Base-by-base conservation (phyloP, 345 rosid genomes). In the Lepidium aucheri region DNA sequence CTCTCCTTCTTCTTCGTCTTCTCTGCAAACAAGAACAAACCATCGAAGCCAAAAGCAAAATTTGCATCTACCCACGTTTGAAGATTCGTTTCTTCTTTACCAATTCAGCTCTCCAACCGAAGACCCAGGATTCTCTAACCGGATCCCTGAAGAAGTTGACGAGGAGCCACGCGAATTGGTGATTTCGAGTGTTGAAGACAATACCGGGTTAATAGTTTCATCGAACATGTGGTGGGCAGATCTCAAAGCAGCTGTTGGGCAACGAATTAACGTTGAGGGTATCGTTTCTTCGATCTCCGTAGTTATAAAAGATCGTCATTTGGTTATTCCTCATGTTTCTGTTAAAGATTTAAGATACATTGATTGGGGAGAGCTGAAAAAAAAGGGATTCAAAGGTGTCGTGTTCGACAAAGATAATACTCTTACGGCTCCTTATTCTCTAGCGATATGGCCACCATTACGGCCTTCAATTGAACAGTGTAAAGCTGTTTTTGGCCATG, bases 391-490 rank as follows among this genome's bases (percentile, higher is more conserved):
- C 71, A 81, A 74, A 52, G 99, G 96, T 3, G 97, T 95, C 8
- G 99, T 95, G 17, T 95, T 95, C 51, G 99, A 95, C 60, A 95
- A 95, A 76, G 99, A 95, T 53, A 95, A 95, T 60, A 95, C 97
- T 1, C 85, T 95, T 18, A 91, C 97, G 2, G 95, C 84, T 60
- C 97, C 97, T 65, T 91, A 95, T 73, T 74, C 91, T 62, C 73
- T 95, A 78, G 75, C 85, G 22, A 76, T 89, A 30, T 90, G 95
- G 93, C 81, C 74, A 12, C 84, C 92, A 9, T 84, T 87, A 30
- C 65, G 65, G 7, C 65, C 87, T 14, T 89, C 99, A 2, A 77
- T 89, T 15, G 86, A 87, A 18, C 78, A 38, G 67, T 95, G 99
- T 69, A 91, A 89, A 76, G 82, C 87, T 7, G 88, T 82, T 14